phyloP scores from a whole-genome alignment of 306 rosid species.

The Cucurbita maxima region DNA sequence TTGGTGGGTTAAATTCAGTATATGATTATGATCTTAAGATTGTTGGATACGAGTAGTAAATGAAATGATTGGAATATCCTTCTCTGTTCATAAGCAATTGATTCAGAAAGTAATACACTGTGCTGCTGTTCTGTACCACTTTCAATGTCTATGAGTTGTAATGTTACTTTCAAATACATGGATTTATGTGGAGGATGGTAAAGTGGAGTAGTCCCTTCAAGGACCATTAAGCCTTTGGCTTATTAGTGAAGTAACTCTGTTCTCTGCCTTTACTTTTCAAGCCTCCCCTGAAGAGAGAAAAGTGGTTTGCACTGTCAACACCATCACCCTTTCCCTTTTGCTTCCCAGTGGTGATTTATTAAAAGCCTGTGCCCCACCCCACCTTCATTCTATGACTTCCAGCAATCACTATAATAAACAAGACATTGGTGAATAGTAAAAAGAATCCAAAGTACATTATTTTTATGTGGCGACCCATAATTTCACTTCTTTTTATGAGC shows the following conservation, averaged over 20 bases:
- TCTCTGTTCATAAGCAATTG: not conserved
- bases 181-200: slow-evolving; percentile 1
- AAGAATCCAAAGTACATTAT: not conserved
- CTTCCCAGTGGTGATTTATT: not conserved
- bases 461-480: not conserved
- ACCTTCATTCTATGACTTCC: not conserved
- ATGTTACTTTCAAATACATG: slow-evolving; percentile 4
- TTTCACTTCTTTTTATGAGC: slow-evolving; percentile 5
- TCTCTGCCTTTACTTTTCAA: slow-evolving; percentile 2
- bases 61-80: not conserved
- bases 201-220: slow-evolving; percentile 10
- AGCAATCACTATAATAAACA: not conserved
- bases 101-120: not conserved
- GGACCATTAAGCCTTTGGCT: slow-evolving; percentile 5
- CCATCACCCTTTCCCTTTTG: not conserved
- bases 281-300: not conserved
- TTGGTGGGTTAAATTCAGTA: not conserved
- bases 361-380: slow-evolving; percentile 5
- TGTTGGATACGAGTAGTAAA: not conserved
- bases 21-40: not conserved
- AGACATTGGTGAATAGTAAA: not conserved
- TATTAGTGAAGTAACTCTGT: slow-evolving; percentile 5
- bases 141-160: slow-evolving; percentile 6
- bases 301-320: slow-evolving; percentile 9
- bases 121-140: not conserved